These are phyloP conservation scores for Skeletonema grethae DNA, from an alignment of 108 stramenopile genomes.

Conservation along the genomic window DNA sequence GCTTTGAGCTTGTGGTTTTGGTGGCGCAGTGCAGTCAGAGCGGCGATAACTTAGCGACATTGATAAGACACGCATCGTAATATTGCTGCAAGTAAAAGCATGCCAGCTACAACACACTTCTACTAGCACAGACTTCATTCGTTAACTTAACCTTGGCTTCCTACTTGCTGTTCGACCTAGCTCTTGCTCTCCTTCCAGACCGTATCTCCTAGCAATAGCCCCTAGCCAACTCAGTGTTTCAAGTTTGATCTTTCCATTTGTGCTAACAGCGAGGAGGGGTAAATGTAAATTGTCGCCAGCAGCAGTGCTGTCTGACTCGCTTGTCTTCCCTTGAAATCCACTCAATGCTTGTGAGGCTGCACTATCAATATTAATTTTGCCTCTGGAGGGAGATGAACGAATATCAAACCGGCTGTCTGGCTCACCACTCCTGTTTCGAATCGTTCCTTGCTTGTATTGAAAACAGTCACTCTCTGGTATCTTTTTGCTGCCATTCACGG, in stretches of 20 bases:
- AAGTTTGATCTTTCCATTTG: constrained; percentile 62
- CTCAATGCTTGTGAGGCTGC: constrained; percentile 78
- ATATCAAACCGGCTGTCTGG: constrained; percentile 88
- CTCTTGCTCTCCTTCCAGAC: constrained; percentile 53
- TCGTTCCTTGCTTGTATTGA: constrained; percentile 62
- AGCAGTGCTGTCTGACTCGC: not conserved
- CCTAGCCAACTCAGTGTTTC: constrained; percentile 88
- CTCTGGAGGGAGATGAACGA: constrained; percentile 36
- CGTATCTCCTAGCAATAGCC: constrained; percentile 85
- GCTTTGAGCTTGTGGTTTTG: no score
- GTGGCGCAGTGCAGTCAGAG: no score
- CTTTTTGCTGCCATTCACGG: constrained; percentile 16
- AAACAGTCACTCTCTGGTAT: not conserved
- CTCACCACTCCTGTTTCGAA: constrained; percentile 82
- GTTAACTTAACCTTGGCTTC: not conserved
- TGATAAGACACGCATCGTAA: no score
- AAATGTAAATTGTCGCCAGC: constrained; percentile 13
- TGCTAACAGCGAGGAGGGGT: constrained; percentile 66
- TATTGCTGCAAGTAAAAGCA: no score
- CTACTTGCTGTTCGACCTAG: not conserved
- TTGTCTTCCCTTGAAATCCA: constrained; percentile 53
- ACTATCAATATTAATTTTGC: constrained; percentile 82
- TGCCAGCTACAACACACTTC: no score
- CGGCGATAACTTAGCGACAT: no score
- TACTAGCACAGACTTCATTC: no score